phyloP scores from a whole-genome alignment of 2,329 filamentous ascomycete species.

The Botrytis galanthina region DNA sequence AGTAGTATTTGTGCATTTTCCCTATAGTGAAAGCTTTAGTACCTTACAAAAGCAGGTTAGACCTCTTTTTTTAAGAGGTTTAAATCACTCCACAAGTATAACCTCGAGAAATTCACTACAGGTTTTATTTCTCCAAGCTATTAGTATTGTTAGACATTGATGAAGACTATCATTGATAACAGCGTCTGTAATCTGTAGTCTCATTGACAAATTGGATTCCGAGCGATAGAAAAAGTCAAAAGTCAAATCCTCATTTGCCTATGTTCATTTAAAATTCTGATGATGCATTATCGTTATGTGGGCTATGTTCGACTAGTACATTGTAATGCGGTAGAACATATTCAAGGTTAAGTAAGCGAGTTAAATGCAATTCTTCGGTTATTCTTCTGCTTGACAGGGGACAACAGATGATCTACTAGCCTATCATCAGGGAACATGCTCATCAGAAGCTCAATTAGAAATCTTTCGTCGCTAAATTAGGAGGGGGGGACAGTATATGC shows the following conservation, averaged over 20 bases:
- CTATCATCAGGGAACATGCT: neutral
- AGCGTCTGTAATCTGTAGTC: neutral
- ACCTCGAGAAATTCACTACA: neutral
- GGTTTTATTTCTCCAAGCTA: neutral
- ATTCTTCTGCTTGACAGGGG: neutral
- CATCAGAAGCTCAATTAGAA: neutral
- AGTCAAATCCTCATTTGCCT: neutral
- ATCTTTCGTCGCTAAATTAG: neutral
- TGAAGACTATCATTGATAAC: neutral
- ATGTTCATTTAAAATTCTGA: neutral
- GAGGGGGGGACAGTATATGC: neutral
- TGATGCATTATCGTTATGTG: neutral
- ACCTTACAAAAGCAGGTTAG: too few species aligned
- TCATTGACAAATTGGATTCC: neutral
- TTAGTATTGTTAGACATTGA: neutral
- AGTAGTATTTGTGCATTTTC: neutral
- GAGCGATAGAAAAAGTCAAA: neutral
- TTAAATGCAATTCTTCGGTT: neutral
- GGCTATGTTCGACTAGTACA: neutral
- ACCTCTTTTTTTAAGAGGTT: neutral
- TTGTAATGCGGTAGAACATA: neutral
- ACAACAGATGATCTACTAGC: neutral
- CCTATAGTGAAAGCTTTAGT: too few species aligned
- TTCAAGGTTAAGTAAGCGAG: neutral
- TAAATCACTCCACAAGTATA: neutral